Evolutionary conservation across 371 early-diverging fungal species (phyloP).

Genomic region (Funneliformis caledonium): DNA sequence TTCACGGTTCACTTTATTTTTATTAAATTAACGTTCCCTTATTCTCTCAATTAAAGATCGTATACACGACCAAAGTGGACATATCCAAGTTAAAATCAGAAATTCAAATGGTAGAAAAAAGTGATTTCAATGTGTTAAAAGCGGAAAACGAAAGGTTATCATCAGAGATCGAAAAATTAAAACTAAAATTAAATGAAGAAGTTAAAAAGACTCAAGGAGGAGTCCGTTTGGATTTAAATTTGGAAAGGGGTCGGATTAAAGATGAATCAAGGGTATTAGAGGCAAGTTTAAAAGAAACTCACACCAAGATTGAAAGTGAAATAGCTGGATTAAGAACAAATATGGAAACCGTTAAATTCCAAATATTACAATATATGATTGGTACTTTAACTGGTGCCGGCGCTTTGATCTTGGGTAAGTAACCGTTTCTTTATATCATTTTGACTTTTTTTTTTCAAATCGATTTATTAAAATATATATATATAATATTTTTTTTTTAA

Average conservation of each 20-base stretch:
- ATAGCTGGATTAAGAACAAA: constrained; percentile 83
- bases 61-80: constrained; percentile 90
- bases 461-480: neutral
- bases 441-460: neutral
- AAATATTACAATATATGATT: constrained; percentile 82
- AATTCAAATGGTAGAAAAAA: constrained; percentile 87
- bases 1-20: neutral
- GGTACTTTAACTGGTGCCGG: constrained; percentile 86
- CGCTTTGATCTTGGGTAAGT: constrained; percentile 72
- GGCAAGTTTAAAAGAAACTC: constrained; percentile 85
- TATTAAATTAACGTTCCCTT: neutral
- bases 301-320: constrained; percentile 88
- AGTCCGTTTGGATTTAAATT: constrained; percentile 84
- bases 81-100: constrained; percentile 90
- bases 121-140: constrained; percentile 85
- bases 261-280: constrained; percentile 86
- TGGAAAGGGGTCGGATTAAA: constrained; percentile 89
- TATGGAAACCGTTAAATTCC: constrained; percentile 90
- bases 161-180: constrained; percentile 79
- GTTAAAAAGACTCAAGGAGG: constrained; percentile 84
- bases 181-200: constrained; percentile 81
- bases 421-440: neutral
- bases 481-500: neutral
- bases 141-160: constrained; percentile 81
- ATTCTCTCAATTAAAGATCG: constrained; percentile 49